Evolutionary conservation across 371 early-diverging fungal genomes (phyloP), one percentile per base, ranked within the genome.

Genomic region (Mortierella polycephala): DNA sequence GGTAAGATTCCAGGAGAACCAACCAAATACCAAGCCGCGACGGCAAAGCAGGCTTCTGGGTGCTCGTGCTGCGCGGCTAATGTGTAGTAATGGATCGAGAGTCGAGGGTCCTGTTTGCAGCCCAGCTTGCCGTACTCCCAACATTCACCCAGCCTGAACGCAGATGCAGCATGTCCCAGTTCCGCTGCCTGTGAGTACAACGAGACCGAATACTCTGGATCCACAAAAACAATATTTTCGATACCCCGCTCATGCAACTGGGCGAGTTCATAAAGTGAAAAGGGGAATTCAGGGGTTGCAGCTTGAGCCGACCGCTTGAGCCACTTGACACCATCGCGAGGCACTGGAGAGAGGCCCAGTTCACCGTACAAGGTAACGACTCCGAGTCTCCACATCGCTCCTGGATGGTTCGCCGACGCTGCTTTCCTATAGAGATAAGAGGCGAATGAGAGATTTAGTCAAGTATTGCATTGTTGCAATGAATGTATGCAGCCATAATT

Each of bases 11-110:
- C 91, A 7, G 85, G 86, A 7, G 91, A 91, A 8, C 96, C 96
- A 0, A 95, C 95, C 20, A 96, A 74, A 74, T 96, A 96, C 95
- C 96, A 96, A 46, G 94, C 94, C 0, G 95, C 92, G 46, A 96
- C 81, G 7, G 95, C 95, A 67, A 96, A 90, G 67, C 94, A 92
- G 14, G 95, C 95, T 67, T 96, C 96, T 0, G 94, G 91, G 68
- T 97, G 94, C n/a, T 95, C 93, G 71, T 95, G 92, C 67, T 94
- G 91, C 13, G 97, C 96, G 0, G 96, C 95, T 69, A 92, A 83
- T 2, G 89, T 87, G 59, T 92, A 93, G 67, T 88, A 93, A 61
- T 90, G 91, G 62, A 93, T 89, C 10, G 90, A 90, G 41, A 88
- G 77, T 18, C 88, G 89, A 12, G 92, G 87, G 57, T 93, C 92